phyloP scores from a whole-genome alignment of 202 grass and related monocot species.

The Carex arenaria region DNA sequence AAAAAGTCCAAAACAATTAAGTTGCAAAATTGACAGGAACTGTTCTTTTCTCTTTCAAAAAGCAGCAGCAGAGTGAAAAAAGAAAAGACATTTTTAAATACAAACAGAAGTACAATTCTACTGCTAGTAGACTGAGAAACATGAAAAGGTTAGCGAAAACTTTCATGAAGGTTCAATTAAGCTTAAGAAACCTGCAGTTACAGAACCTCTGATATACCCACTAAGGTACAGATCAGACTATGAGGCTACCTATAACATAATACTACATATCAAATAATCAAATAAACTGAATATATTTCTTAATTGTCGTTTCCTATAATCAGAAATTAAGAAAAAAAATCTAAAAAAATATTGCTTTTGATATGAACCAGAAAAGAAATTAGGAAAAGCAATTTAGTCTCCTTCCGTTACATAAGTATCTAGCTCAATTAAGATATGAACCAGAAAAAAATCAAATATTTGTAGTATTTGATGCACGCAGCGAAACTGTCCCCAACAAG shows the following conservation, averaged over 20 bases:
- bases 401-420: neutral
- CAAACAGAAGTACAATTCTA: neutral
- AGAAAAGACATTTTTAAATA: neutral
- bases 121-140: no score
- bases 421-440: neutral
- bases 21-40: neutral
- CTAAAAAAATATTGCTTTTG: neutral
- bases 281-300: neutral
- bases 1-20: neutral
- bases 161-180: neutral
- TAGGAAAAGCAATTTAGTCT: neutral
- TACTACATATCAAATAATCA: neutral
- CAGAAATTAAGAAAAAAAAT: neutral
- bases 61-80: neutral
- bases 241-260: neutral
- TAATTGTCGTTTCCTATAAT: neutral
- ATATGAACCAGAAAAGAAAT: neutral
- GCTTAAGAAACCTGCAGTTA: neutral
- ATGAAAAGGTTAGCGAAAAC: neutral
- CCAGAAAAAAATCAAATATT: neutral
- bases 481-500: neutral
- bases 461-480: neutral
- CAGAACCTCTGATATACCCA: neutral
- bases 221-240: neutral
- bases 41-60: neutral